phyloP scores from a whole-genome alignment of 192 early-diverging fungal species.

The Rhizophagus clarus region DNA sequence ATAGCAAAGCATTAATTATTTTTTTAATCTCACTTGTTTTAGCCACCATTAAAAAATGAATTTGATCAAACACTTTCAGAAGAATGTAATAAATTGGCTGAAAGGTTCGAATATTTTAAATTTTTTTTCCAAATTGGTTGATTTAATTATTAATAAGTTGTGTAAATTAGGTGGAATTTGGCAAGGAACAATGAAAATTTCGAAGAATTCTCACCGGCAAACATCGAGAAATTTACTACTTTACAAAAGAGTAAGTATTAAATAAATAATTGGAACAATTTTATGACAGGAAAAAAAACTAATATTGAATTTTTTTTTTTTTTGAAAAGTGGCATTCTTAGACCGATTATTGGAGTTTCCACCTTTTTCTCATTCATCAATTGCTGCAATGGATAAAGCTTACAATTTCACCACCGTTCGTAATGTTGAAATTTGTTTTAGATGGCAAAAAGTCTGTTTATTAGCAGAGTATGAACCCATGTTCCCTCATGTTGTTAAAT shows the following conservation, averaged over 20 bases:
- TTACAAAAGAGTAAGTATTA: constrained; percentile 59
- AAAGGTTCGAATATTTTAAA: constrained; percentile 38
- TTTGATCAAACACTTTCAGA: constrained; percentile 85
- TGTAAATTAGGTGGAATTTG: constrained; percentile 55
- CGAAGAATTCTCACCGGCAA: constrained; percentile 58
- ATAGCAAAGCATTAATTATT: too few relatives aligned
- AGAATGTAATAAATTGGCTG: constrained; percentile 76
- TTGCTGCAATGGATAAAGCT: constrained; percentile 69
- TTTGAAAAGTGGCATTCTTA: constrained; percentile 72
- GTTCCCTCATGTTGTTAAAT: constrained; percentile 72
- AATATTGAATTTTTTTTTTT: neutral
- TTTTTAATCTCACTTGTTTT: neutral
- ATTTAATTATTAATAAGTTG: too few relatives aligned
- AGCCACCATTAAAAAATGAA: constrained; percentile 34
- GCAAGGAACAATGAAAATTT: constrained; percentile 55
- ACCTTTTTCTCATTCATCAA: constrained; percentile 58
- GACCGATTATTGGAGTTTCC: constrained; percentile 66
- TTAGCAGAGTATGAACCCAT: constrained; percentile 75
- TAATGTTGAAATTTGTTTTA: constrained; percentile 87
- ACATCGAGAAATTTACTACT: constrained; percentile 72
- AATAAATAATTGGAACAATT: neutral
- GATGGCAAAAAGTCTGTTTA: constrained; percentile 85
- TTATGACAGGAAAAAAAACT: too few relatives aligned
- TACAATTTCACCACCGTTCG: constrained; percentile 70
- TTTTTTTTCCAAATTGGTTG: too few relatives aligned